A percentile compares a stretch with the other conserved stretches of the same genome.
Evolutionary conservation across 2,329 filamentous ascomycete species (phyloP).

Genomic region (Stagonosporopsis cucurbitacearum): DNA sequence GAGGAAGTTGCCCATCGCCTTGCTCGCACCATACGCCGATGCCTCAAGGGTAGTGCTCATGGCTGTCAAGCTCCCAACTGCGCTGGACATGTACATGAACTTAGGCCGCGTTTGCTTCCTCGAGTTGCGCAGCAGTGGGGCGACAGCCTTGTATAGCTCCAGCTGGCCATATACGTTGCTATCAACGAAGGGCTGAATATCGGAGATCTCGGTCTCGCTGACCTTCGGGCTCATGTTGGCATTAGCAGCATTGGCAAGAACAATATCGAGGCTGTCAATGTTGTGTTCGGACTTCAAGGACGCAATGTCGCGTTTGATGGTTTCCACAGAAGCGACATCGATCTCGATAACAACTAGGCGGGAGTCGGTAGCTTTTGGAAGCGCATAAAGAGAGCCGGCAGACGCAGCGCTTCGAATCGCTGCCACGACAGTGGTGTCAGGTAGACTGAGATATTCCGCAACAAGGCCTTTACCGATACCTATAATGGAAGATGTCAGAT

Average conservation of each 20-base stretch:
- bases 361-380: conserved; percentile 28
- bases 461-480: conserved; percentile 48
- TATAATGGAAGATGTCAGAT: conserved; percentile 10
- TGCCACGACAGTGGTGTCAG: conserved; percentile 51
- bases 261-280: conserved; percentile 3
- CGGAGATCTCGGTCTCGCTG: neutral
- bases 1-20: conserved; percentile 26
- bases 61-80: conserved; percentile 12
- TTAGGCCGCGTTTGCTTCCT: conserved; percentile 7
- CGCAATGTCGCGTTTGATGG: conserved; percentile 30
- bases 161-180: conserved; percentile 27
- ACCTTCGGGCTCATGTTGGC: conserved; percentile 11
- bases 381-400: conserved; percentile 31
- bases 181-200: conserved; percentile 21
- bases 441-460: conserved; percentile 44
- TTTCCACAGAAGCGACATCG: conserved; percentile 26
- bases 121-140: conserved; percentile 13
- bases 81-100: conserved; percentile 26
- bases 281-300: conserved; percentile 24
- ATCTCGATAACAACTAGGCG: conserved; percentile 18
- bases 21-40: conserved; percentile 26
- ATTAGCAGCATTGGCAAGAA: conserved; percentile 20
- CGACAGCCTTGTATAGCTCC: conserved; percentile 23
- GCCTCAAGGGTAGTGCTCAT: conserved; percentile 15
- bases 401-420: conserved; percentile 46